Conservation (phyloP, 116 monocot species). For the Papilionanthe hybrid region DNA sequence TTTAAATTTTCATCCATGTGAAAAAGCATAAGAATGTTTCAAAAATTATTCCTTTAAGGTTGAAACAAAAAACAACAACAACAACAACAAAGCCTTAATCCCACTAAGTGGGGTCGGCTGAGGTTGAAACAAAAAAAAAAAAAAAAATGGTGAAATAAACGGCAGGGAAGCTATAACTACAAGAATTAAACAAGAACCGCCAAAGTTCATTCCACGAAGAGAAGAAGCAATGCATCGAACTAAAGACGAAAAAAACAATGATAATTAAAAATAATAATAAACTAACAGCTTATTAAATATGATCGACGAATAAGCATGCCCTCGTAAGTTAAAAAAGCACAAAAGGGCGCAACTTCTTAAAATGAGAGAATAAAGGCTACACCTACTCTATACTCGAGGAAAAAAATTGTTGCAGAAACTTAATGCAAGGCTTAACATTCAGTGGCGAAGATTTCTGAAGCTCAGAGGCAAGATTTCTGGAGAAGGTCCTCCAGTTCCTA, state of each 20-base stretch:
- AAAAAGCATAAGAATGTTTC: neutral
- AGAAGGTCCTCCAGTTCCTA: slow-evolving; percentile 79
- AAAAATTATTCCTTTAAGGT: neutral
- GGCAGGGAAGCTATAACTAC: neutral
- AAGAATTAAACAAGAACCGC: too few relatives aligned
- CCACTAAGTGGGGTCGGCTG: too few relatives aligned
- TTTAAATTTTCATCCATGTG: neutral
- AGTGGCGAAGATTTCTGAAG: slow-evolving; percentile 32
- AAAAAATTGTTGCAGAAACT: neutral
- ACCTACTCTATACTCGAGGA: neutral
- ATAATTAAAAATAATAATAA: neutral
- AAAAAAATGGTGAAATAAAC: neutral
- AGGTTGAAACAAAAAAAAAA: too few relatives aligned
- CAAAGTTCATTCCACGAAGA: too few relatives aligned
- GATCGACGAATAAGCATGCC: too few relatives aligned
- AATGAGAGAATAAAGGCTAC: neutral
- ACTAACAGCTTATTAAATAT: neutral
- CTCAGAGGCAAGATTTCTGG: slow-evolving; percentile 50
- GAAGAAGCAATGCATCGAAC: neutral
- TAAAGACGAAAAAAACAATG: neutral
- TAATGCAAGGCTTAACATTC: slow-evolving; percentile 25
- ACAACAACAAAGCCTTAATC: too few relatives aligned
- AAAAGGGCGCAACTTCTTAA: neutral
- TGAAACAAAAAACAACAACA: too few relatives aligned
- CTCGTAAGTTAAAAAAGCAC: too few relatives aligned